Conservation (phyloP, 83 land plant genomes). For the Picea engelmannii region DNA sequence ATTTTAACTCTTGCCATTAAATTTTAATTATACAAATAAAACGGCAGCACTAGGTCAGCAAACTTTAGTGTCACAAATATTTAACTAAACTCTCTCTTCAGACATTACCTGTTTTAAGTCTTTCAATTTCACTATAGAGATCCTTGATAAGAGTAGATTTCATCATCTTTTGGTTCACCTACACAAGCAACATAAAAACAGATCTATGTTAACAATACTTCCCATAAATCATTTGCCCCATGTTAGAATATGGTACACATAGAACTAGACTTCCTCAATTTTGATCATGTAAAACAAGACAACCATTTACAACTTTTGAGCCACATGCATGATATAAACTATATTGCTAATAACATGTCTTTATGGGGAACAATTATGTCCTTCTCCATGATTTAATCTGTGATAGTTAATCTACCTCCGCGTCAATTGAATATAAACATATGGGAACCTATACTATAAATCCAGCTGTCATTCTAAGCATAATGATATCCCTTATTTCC, state of each 20-base stretch:
- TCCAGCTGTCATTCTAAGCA: not conserved
- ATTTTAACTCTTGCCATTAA: not conserved
- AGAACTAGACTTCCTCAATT: constrained; percentile 5
- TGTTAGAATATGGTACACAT: not conserved
- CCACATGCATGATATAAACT: too few species aligned
- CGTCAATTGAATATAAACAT: too few species aligned
- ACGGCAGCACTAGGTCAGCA: not conserved
- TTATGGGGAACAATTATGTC: too few species aligned
- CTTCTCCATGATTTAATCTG: too few species aligned
- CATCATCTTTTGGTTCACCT: constrained; percentile 97
- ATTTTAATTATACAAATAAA: not conserved
- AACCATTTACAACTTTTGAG: too few species aligned
- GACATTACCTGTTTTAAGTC: constrained; percentile 81
- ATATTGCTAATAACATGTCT: too few species aligned
- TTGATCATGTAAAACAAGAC: not conserved
- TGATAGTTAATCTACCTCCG: too few species aligned
- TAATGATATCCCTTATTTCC: not conserved
- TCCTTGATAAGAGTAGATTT: constrained; percentile 95
- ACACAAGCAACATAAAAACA: not conserved
- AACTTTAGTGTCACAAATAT: not conserved
- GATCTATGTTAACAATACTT: not conserved
- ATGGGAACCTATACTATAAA: not conserved
- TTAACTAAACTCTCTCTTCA: not conserved
- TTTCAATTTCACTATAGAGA: constrained; percentile 93
- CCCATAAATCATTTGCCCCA: not conserved